Percentiles rank a stretch among this genome's conserved stretches.
Conservation (phyloP, 169 alveolate genomes). For the Eimeria sp. region DNA sequence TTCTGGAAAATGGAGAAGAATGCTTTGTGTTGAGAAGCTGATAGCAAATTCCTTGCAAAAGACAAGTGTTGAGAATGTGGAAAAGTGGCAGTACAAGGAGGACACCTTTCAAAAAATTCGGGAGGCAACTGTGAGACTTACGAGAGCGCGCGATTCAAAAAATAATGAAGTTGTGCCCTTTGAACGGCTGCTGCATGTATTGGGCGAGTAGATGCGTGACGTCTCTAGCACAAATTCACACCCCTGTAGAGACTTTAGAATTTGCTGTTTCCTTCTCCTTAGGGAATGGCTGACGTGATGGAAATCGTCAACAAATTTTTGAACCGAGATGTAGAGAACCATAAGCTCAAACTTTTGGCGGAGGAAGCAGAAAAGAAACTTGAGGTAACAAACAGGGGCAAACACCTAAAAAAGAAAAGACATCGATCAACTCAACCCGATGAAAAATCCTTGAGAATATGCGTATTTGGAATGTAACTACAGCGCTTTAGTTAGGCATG, state of each 20-base stretch:
- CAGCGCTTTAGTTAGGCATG: background rate
- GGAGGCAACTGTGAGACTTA: slow-evolving; percentile 79
- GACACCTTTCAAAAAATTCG: slow-evolving; percentile 84
- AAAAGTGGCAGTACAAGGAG: slow-evolving; percentile 83
- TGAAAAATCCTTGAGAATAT: background rate
- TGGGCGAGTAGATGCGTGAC: background rate
- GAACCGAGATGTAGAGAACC: slow-evolving; percentile 79
- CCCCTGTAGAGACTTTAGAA: background rate
- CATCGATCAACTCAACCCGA: background rate
- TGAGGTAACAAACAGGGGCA: slow-evolving; percentile 45
- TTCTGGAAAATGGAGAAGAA: slow-evolving; percentile 82
- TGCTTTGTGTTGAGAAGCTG: slow-evolving; percentile 83
- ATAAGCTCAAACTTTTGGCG: slow-evolving; percentile 74
- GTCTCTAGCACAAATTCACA: too few species aligned
- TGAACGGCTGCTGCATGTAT: background rate
- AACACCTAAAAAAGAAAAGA: background rate
- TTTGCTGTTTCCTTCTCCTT: background rate
- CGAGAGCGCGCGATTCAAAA: background rate
- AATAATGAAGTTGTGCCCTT: background rate
- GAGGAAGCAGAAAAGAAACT: slow-evolving; percentile 77
- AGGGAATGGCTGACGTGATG: slow-evolving; percentile 85
- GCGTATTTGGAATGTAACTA: too few species aligned
- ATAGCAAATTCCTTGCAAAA: slow-evolving; percentile 83
- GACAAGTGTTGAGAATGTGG: slow-evolving; percentile 82
- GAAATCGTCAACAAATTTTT: slow-evolving; percentile 83